phyloP scores from a whole-genome alignment of 1,284 basidiomycete genomes.

The Coniferiporia weirii region DNA sequence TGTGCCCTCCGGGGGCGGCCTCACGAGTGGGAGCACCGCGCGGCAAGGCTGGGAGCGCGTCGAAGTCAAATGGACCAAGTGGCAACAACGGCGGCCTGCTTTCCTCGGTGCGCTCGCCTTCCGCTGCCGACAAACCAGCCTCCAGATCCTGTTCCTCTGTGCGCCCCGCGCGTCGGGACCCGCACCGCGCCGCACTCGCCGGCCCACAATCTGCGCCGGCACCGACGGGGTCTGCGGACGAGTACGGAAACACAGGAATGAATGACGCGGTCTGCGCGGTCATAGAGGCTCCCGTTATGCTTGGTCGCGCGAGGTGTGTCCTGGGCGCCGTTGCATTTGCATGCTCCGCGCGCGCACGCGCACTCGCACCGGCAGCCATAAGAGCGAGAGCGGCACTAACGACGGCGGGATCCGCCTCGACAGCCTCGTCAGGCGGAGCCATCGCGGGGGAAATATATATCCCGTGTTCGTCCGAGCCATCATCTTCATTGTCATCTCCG shows the following conservation, averaged over 20 bases:
- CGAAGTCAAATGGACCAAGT: conserved; percentile 48
- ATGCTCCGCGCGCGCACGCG: too few relatives aligned
- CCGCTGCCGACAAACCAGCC: not conserved
- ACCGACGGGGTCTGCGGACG: conserved; percentile 1
- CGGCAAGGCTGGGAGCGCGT: conserved; percentile 37
- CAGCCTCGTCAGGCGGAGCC: conserved; percentile 7
- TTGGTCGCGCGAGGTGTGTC: too few relatives aligned
- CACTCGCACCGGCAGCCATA: not conserved
- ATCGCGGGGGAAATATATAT: conserved; percentile 15
- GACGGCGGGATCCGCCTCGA: conserved; percentile 8
- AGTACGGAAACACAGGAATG: conserved; percentile 12
- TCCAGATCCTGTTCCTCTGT: not conserved
- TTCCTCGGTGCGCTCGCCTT: not conserved
- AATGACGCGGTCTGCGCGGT: conserved; percentile 8
- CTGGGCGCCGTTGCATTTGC: too few relatives aligned
- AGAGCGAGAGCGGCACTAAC: conserved; percentile 12
- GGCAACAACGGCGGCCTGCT: not conserved
- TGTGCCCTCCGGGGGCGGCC: too few relatives aligned
- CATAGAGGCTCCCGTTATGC: not conserved
- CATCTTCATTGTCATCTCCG: conserved; percentile 2
- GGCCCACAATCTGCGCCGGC: not conserved
- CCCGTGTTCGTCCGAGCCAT: conserved; percentile 6
- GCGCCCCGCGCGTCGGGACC: not conserved
- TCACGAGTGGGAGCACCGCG: not conserved
- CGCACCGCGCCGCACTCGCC: not conserved